Evolutionary conservation across 805 yeast species (phyloP).

Genomic region (Pichia gijzeniarum): DNA sequence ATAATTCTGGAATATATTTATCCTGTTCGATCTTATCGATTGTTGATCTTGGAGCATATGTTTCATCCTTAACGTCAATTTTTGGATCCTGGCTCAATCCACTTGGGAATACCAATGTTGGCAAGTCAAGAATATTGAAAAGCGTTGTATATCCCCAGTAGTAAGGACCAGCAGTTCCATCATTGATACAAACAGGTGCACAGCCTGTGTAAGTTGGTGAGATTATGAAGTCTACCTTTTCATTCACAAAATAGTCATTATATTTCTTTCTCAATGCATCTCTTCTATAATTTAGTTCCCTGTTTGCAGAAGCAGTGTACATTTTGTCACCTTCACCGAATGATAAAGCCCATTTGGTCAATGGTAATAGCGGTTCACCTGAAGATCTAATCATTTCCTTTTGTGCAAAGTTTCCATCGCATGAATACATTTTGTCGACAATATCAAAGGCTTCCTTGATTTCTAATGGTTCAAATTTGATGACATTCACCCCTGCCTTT

Average conservation of each 20-base stretch:
- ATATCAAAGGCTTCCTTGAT: slow-evolving; percentile 54
- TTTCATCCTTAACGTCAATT: slow-evolving; percentile 42
- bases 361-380: slow-evolving; percentile 64
- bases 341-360: slow-evolving; percentile 56
- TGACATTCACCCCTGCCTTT: slow-evolving; percentile 52
- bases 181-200: slow-evolving; percentile 58
- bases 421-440: slow-evolving; percentile 48
- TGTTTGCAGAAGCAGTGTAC: slow-evolving; percentile 44
- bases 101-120: slow-evolving; percentile 59
- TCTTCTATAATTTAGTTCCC: slow-evolving; percentile 47
- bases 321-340: slow-evolving; percentile 51
- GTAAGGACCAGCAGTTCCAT: slow-evolving; percentile 38
- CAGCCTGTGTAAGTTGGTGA: slow-evolving; percentile 65
- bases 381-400: slow-evolving; percentile 44
- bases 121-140: slow-evolving; percentile 67
- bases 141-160: slow-evolving; percentile 80
- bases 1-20: slow-evolving; percentile 41
- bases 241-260: slow-evolving; percentile 43
- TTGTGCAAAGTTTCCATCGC: slow-evolving; percentile 64
- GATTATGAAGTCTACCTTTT: slow-evolving; percentile 58
- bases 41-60: slow-evolving; percentile 37
- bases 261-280: slow-evolving; percentile 56
- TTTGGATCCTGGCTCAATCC: slow-evolving; percentile 48
- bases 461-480: slow-evolving; percentile 52
- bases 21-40: slow-evolving; percentile 44